These are phyloP conservation scores for Fraxinus quadrangulata DNA, from an alignment of 257 asterid genomes.

Conservation along the genomic window DNA sequence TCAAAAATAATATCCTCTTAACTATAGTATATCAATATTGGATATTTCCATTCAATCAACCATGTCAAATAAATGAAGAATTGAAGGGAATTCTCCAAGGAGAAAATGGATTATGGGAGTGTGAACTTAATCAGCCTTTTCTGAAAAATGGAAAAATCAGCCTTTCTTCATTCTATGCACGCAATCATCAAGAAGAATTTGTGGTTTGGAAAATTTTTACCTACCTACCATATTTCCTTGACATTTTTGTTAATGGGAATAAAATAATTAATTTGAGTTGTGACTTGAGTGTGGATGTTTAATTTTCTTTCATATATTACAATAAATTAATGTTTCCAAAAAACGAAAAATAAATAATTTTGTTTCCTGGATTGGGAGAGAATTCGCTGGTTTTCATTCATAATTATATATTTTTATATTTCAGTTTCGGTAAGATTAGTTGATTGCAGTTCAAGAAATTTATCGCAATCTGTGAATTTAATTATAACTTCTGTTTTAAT, in stretches of 20 bases:
- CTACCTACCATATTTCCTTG: neutral
- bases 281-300: neutral
- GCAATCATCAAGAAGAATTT: neutral
- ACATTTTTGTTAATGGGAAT: neutral
- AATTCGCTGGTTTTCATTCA: neutral
- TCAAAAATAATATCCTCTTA: too few species aligned
- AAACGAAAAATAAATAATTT: too few species aligned
- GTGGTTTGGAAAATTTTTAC: neutral
- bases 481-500: neutral
- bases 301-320: neutral
- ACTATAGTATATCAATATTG: too few species aligned
- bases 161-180: neutral
- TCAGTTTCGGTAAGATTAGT: neutral
- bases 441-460: neutral
- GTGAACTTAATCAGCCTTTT: neutral
- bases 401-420: neutral
- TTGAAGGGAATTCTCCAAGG: too few species aligned
- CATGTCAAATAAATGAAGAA: too few species aligned
- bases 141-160: too few species aligned
- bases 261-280: neutral
- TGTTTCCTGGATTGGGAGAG: neutral
- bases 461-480: neutral
- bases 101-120: too few species aligned
- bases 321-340: neutral
- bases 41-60: too few species aligned